Evolutionary conservation across 2,329 filamentous ascomycete genomes (phyloP), one percentile per base, ranked within the genome.

Genomic region (Fusarium proliferatum): DNA sequence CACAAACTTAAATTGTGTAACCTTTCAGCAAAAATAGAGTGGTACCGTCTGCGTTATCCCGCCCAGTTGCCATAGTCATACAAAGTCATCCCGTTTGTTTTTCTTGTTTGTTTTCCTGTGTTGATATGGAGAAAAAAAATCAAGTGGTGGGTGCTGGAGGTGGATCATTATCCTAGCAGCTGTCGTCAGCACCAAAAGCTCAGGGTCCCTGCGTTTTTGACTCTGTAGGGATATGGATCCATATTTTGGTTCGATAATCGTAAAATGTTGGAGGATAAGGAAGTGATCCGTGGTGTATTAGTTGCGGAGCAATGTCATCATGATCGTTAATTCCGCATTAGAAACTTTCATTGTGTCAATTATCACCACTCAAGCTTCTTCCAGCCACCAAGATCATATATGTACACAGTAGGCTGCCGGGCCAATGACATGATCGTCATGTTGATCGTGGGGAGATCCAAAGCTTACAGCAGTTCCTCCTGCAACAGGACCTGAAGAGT

Each of bases 181-280:
- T 77, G 75, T 77, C 75, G 75, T 77, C 71, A 77, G 75, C 75
- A 73, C 56, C 65, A 67, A 65, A 58, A 51, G 46, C 49, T 69
- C 59, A 69, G 59, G 73, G 68, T 64, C 73, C 46, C 67, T 53
- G 49, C 63, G 51, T 52, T 64, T 64, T 57, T 49, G 46, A 45
- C 26, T 52, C 17, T 52, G 36, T 49, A 51, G 19, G 56, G 49
- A 46, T 58, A 51, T n/a, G 49, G 57, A 69, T 43, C 66, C 51
- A 64, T 69, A 38, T 26, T 59, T 67, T 65, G 30, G 42, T 39
- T 39, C 51, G 19, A 53, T 39, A n/a, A 53, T 39, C 51, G 51
- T 41, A 53, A 53, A 53, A 38, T 53, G 51, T 16, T 53, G 48
- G 21, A 19, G n/a, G 28, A 53, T 19, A 23, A 60, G n/a, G 23